Conservation (phyloP, 2,329 filamentous ascomycete species). For the Knoxdaviesia proteae region DNA sequence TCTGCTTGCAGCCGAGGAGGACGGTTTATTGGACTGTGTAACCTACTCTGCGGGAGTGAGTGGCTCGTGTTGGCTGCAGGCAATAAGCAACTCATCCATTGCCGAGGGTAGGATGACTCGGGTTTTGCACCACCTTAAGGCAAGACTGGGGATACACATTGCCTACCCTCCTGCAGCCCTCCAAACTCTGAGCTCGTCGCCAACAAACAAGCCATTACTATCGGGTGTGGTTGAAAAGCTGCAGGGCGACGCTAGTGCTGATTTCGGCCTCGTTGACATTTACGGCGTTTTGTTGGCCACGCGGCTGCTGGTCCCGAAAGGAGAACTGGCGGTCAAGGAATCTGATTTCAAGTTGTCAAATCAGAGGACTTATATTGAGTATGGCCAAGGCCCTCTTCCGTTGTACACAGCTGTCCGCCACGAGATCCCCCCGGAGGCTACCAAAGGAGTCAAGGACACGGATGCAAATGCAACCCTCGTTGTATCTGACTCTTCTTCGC, state of each 20-base stretch:
- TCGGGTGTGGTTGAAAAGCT: conserved; percentile 81
- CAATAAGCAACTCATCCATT: conserved; percentile 68
- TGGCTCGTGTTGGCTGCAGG: conserved; percentile 88
- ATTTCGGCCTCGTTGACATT: conserved; percentile 80
- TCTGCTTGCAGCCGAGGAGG: conserved; percentile 62
- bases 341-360: conserved; percentile 80
- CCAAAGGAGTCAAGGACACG: conserved; percentile 11
- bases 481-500: not conserved
- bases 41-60: conserved; percentile 94
- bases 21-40: conserved; percentile 78
- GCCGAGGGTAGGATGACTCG: conserved; percentile 43
- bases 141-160: conserved; percentile 68
- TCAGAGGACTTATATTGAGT: conserved; percentile 54
- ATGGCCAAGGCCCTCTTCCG: conserved; percentile 67
- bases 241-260: conserved; percentile 54
- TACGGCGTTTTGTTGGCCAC: conserved; percentile 77
- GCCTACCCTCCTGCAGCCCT: conserved; percentile 78
- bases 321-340: conserved; percentile 42
- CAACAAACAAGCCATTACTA: conserved; percentile 81
- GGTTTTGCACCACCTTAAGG: conserved; percentile 70
- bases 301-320: conserved; percentile 61
- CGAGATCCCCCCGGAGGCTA: conserved; percentile 50
- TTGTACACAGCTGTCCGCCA: conserved; percentile 94
- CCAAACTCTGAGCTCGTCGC: conserved; percentile 60
- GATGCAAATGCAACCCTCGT: conserved; percentile 10